Percentiles rank a stretch among this genome's conserved stretches.
Conservation (phyloP, 441 rosid genomes). For the Capsella rubella region DNA sequence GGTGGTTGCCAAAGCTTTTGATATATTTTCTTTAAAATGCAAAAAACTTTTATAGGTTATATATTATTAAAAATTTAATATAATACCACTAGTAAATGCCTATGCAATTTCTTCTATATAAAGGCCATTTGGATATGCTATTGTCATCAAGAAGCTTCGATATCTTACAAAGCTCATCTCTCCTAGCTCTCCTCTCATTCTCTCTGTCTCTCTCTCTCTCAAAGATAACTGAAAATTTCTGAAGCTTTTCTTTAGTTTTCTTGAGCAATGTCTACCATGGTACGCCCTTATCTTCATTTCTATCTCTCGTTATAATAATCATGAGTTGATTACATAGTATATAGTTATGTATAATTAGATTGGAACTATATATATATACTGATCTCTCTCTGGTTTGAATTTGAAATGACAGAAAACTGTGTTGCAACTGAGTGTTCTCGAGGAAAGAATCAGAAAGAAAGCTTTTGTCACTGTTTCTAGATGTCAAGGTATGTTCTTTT, state of each 20-base stretch:
- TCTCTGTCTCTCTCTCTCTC: constrained; percentile 1
- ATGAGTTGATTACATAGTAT: not conserved
- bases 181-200: constrained; percentile 6
- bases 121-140: not conserved
- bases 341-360: not conserved
- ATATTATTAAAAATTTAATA: not conserved
- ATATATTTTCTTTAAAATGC: not conserved
- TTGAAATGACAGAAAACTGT: constrained; percentile 37
- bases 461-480: constrained; percentile 8
- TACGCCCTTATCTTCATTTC: constrained; percentile 5
- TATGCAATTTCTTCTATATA: constrained; percentile 4
- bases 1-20: not conserved
- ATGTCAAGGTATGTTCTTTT: constrained; percentile 28
- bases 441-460: constrained; percentile 37
- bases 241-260: constrained; percentile 18
- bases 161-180: not conserved
- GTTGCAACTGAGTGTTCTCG: constrained; percentile 31
- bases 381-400: not conserved
- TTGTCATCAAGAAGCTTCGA: constrained; percentile 7
- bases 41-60: not conserved
- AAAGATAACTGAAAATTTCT: constrained; percentile 4
- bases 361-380: no score
- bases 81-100: not conserved
- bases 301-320: not conserved
- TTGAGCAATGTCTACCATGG: constrained; percentile 33